These are phyloP conservation scores for Tagetes patula DNA, from an alignment of 129 eudicot genomes.

Conservation along the genomic window DNA sequence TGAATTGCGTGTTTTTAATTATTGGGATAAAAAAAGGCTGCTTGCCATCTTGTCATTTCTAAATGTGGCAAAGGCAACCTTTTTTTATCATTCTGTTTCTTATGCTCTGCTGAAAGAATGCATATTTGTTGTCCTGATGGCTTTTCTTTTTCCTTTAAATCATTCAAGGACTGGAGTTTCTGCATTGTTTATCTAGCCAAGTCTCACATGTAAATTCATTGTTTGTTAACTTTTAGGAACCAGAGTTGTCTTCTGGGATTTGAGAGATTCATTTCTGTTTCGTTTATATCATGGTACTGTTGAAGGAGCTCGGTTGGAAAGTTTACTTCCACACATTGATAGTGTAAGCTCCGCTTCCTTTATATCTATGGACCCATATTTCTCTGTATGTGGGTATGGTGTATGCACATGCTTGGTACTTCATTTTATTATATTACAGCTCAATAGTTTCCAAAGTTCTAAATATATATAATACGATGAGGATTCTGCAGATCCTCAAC, in stretches of 20 bases:
- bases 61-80: no score
- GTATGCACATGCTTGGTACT: background rate
- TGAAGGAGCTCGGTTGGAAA: slow-evolving; percentile 72
- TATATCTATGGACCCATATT: background rate
- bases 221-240: slow-evolving; percentile 55
- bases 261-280: slow-evolving; percentile 67
- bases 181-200: background rate
- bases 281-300: slow-evolving; percentile 78
- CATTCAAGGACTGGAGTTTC: background rate
- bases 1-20: background rate
- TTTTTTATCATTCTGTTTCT: background rate
- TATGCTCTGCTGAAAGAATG: background rate
- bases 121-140: background rate
- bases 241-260: slow-evolving; percentile 83
- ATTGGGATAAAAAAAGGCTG: background rate
- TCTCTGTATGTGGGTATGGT: slow-evolving; percentile 6
- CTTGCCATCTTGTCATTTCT: no score
- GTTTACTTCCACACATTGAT: slow-evolving; percentile 72
- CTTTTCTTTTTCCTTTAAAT: background rate
- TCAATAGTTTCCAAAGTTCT: background rate
- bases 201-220: background rate
- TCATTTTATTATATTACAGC: background rate
- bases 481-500: slow-evolving; percentile 62
- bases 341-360: slow-evolving; percentile 41
- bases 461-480: slow-evolving; percentile 2